Conservation (phyloP, 257 asterid genomes). For the Petunia secreta region DNA sequence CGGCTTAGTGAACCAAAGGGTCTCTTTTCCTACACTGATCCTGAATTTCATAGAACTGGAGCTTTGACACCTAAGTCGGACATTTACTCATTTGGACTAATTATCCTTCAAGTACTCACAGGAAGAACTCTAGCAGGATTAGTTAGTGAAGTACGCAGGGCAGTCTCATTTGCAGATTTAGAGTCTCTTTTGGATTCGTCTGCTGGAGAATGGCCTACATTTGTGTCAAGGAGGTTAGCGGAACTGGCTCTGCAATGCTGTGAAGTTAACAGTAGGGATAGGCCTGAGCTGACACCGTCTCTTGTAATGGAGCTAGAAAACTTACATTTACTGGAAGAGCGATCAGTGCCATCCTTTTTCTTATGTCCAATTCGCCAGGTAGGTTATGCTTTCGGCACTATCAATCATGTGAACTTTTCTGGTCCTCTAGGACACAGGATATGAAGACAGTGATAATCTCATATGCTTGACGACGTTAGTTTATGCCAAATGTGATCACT, state of each 20-base stretch:
- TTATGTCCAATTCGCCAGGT: constrained; percentile 83
- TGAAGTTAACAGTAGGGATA: constrained; percentile 59
- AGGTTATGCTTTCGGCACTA: constrained; percentile 25
- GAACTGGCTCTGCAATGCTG: constrained; percentile 79
- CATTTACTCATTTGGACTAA: constrained; percentile 69
- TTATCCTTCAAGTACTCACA: constrained; percentile 72
- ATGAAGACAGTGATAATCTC: background rate
- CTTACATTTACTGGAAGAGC: constrained; percentile 69
- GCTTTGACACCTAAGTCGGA: constrained; percentile 61
- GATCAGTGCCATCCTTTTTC: constrained; percentile 63
- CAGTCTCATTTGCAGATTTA: constrained; percentile 45
- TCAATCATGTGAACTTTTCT: constrained; percentile 3
- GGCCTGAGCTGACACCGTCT: constrained; percentile 60
- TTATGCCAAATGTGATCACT: background rate
- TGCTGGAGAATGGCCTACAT: constrained; percentile 80
- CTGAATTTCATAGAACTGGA: constrained; percentile 68
- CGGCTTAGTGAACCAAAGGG: constrained; percentile 46
- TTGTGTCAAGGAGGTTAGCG: constrained; percentile 66
- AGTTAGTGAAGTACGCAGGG: constrained; percentile 52
- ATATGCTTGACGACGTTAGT: background rate
- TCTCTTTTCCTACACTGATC: constrained; percentile 64
- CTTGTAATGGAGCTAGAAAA: constrained; percentile 66
- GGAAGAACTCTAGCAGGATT: constrained; percentile 57
- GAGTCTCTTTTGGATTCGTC: constrained; percentile 61
- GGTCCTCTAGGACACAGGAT: background rate